phyloP scores from a whole-genome alignment of 2,329 filamentous ascomycete species.

The Fusarium zealandicum region DNA sequence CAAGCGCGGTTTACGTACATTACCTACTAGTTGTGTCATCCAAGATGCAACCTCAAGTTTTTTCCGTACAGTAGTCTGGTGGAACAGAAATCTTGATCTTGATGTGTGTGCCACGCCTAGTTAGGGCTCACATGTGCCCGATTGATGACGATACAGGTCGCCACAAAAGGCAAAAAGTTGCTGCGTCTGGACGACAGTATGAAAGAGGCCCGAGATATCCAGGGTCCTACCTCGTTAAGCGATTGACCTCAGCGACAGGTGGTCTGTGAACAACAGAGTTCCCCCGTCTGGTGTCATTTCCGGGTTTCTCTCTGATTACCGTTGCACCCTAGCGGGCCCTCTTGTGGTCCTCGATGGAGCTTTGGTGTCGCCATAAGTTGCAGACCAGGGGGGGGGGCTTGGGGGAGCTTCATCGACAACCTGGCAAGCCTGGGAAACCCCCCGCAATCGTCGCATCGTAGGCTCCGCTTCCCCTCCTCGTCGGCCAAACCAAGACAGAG shows the following conservation, averaged over 20 bases:
- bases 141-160: constrained; percentile 20
- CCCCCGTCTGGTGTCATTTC: constrained; percentile 24
- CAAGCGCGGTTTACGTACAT: constrained; percentile 4
- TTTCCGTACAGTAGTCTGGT: constrained; percentile 8
- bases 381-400: constrained; percentile 9
- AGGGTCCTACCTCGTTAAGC: constrained; percentile 35
- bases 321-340: constrained; percentile 31
- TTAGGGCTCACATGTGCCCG: constrained; percentile 17
- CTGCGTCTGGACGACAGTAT: constrained; percentile 14
- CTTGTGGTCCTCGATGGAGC: not conserved
- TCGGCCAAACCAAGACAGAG: constrained; percentile 32
- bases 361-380: constrained; percentile 26
- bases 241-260: constrained; percentile 19
- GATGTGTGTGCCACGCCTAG: constrained; percentile 6
- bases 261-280: constrained; percentile 12
- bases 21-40: not conserved
- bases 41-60: constrained; percentile 15
- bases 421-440: constrained; percentile 6
- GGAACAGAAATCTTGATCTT: constrained; percentile 19
- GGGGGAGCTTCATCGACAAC: constrained; percentile 19
- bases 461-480: constrained; percentile 29
- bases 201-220: constrained; percentile 26
- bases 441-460: constrained; percentile 27
- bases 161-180: constrained; percentile 31
- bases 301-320: constrained; percentile 31